Percentiles rank a stretch among this genome's conserved stretches.
These are phyloP conservation scores for Coniophora puteana DNA, from an alignment of 1,284 basidiomycete genomes.

Conservation along the genomic window DNA sequence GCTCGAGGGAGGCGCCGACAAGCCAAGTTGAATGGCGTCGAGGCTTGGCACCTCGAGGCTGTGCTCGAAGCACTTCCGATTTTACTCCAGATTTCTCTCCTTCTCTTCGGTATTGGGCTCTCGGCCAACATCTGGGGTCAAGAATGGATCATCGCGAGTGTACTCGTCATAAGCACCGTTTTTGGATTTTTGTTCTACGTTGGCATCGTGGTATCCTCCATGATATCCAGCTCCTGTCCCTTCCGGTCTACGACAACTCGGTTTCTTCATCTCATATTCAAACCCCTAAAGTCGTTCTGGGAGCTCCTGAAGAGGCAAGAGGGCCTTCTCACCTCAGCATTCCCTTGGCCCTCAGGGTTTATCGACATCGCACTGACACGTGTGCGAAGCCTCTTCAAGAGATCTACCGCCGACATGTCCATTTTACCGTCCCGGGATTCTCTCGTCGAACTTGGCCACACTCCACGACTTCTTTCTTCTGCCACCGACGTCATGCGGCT, in stretches of 20 bases:
- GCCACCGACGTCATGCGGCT: too few relatives aligned
- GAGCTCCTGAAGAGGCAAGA: not conserved
- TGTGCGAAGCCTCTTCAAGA: too few relatives aligned
- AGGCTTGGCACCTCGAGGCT: slow-evolving; percentile 10
- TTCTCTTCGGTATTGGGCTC: slow-evolving; percentile 6
- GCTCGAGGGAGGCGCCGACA: slow-evolving; percentile 10
- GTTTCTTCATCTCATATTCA: too few relatives aligned
- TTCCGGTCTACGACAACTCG: slow-evolving; percentile 13
- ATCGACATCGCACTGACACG: too few relatives aligned
- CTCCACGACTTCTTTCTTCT: too few relatives aligned
- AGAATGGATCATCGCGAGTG: slow-evolving; percentile 7
- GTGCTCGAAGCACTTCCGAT: slow-evolving; percentile 8
- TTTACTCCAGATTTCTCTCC: slow-evolving; percentile 4
- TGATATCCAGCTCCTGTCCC: slow-evolving; percentile 12
- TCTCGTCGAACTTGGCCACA: too few relatives aligned
- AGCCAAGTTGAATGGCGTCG: slow-evolving; percentile 14
- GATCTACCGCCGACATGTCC: too few relatives aligned
- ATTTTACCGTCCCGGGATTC: too few relatives aligned
- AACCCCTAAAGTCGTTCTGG: not conserved
- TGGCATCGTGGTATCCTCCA: slow-evolving; percentile 12
- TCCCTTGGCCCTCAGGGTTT: too few relatives aligned
- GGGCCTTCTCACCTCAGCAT: too few relatives aligned
- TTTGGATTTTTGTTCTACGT: slow-evolving; percentile 10
- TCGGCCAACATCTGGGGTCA: slow-evolving; percentile 10
- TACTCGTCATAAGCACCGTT: slow-evolving; percentile 7